Evolutionary conservation across 208 protist genomes (phyloP), one percentile per base, ranked within the genome.

Genomic region (Trypanosoma congolense): DNA sequence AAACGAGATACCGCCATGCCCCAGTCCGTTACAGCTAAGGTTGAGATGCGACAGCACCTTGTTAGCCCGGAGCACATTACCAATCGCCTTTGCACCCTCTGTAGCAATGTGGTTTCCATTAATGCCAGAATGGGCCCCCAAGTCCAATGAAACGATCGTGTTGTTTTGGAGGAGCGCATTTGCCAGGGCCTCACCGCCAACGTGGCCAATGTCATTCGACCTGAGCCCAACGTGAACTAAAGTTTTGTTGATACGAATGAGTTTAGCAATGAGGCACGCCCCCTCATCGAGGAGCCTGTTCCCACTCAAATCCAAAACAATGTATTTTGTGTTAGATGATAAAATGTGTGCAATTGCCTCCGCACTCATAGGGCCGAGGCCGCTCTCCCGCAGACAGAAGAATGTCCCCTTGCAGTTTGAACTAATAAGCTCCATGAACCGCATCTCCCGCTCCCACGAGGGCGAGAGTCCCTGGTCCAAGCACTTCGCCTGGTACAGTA

Each of bases 401-500:
- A 93, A 87, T 40, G 77, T 80, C 3, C 88, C 89, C 44, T 74
- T 83, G 70, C 91, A 96, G 30, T 86, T 89, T 4, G 74, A 68
- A 53, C 86, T 93, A 41, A 96, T 65, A 18, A 96, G 73, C 48
- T 96, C 85, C 77, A 96, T 90, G 65, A 96, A 96, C 21, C 88
- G 74, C 64, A 88, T 77, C 69, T 96, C 82, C 3, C 91, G 68
- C 68, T 96, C 75, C 82, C 87, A 92, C 3, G 81, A 82, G 0
- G 84, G 79, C 4, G 68, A 43, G n/a, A 96, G 56, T 19, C 48
- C 61, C 55, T 95, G 88, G 54, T 96, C 91, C 1, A 89, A 40
- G 56, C 91, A 96, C 56, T 92, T 92, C 41, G 84, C 73, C 49
- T 82, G 72, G 68, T 94, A 96, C 0, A 96, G 65, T 1, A 91